Evolutionary conservation across 495 filamentous ascomycete genomes (phyloP).

Genomic region (Evernia prunastri): DNA sequence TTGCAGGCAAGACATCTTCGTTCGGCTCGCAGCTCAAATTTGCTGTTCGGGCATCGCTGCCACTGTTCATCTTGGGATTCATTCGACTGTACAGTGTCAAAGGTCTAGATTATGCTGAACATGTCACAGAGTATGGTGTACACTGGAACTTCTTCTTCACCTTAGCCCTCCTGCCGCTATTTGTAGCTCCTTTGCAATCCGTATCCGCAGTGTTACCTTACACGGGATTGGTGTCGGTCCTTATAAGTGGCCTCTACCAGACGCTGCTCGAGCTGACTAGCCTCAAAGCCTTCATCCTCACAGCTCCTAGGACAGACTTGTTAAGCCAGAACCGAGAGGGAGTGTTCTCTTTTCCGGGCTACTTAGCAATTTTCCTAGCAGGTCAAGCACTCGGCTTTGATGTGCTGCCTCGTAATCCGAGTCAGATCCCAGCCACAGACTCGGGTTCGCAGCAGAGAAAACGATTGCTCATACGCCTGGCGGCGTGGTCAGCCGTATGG

Average conservation of each 20-base stretch:
- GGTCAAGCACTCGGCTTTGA: conserved; percentile 77
- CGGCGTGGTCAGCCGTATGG: conserved; percentile 59
- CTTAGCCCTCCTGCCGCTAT: conserved; percentile 78
- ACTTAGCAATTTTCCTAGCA: conserved; percentile 89
- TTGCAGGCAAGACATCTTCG: conserved; percentile 41
- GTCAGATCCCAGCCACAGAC: conserved; percentile 25
- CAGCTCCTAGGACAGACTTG: conserved; percentile 68
- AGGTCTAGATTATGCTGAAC: conserved; percentile 89
- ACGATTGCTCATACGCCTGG: conserved; percentile 53
- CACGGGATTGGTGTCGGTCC: conserved; percentile 62
- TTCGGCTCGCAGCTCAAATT: conserved; percentile 50
- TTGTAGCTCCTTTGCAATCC: conserved; percentile 78
- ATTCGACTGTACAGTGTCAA: conserved; percentile 84
- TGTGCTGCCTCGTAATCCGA: conserved; percentile 56
- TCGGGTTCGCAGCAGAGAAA: conserved; percentile 37
- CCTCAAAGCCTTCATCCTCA: conserved; percentile 76
- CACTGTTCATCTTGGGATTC: conserved; percentile 73
- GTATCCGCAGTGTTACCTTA: conserved; percentile 54
- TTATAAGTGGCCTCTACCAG: conserved; percentile 63
- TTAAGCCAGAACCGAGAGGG: conserved; percentile 90
- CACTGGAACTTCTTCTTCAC: conserved; percentile 99
- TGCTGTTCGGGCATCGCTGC: conserved; percentile 72
- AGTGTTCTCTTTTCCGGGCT: conserved; percentile 86
- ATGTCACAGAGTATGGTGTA: conserved; percentile 95
- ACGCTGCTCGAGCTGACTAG: conserved; percentile 65